A percentile compares a stretch with the other conserved stretches of the same genome.
phyloP scores from a whole-genome alignment of 1,284 basidiomycete genomes.

The Cyathus pygmaeus region DNA sequence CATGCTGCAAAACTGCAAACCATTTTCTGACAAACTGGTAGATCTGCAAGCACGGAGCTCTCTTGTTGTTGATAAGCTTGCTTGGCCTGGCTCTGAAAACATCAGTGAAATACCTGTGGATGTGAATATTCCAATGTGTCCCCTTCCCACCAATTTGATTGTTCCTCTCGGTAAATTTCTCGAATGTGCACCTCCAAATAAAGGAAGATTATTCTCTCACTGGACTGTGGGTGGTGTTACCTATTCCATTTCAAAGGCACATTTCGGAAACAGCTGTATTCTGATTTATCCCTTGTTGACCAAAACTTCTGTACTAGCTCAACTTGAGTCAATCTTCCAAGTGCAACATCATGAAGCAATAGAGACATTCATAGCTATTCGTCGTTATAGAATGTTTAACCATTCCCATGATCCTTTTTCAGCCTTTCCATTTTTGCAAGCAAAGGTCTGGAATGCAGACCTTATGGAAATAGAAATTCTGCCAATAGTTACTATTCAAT shows the following conservation, averaged over 20 bases:
- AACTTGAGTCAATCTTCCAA: no score
- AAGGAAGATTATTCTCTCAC: not conserved
- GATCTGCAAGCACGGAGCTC: not conserved
- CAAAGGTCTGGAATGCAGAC: no score
- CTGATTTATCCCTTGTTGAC: no score
- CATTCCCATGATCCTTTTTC: no score
- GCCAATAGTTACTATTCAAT: no score
- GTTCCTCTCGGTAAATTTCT: not conserved
- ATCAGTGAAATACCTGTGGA: not conserved
- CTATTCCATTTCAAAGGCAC: not conserved
- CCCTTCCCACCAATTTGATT: not conserved
- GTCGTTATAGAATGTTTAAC: no score
- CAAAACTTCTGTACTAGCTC: no score
- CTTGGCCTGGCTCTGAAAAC: not conserved
- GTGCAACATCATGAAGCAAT: no score
- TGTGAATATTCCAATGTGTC: not conserved
- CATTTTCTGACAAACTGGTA: not conserved
- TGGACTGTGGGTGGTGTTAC: not conserved
- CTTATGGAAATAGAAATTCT: no score
- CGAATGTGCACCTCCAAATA: not conserved
- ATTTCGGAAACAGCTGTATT: not conserved
- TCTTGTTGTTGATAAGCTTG: not conserved
- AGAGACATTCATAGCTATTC: no score
- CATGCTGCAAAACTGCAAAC: not conserved
- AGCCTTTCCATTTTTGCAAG: no score